Evolutionary conservation across 495 filamentous ascomycete species (phyloP).

Genomic region (Hypoxylon rickii): DNA sequence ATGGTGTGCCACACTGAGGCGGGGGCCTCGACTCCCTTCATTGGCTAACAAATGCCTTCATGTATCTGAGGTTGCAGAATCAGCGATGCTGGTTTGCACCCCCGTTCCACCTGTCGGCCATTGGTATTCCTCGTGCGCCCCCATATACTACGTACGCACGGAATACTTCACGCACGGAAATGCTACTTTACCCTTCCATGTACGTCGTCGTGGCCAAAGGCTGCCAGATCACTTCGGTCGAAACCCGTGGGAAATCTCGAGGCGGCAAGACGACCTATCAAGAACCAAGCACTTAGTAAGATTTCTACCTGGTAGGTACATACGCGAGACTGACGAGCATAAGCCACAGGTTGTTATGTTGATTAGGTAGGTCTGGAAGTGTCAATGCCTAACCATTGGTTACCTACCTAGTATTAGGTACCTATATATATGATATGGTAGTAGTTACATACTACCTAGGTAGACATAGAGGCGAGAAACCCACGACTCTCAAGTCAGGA

Average conservation of each 20-base stretch:
- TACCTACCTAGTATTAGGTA: too few relatives aligned
- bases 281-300: too few relatives aligned
- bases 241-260: constrained; percentile 17
- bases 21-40: constrained; percentile 24
- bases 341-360: too few relatives aligned
- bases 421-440: too few relatives aligned
- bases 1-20: constrained; percentile 23
- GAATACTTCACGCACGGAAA: constrained; percentile 3
- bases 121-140: not conserved
- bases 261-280: constrained; percentile 29
- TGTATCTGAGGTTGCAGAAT: constrained; percentile 19
- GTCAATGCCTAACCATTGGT: too few relatives aligned
- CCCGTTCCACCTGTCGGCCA: constrained; percentile 24
- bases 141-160: not conserved
- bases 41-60: constrained; percentile 19
- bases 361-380: too few relatives aligned
- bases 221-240: constrained; percentile 22
- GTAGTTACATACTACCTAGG: too few relatives aligned
- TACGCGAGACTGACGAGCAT: too few relatives aligned
- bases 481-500: too few relatives aligned
- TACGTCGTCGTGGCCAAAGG: constrained; percentile 29
- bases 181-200: constrained; percentile 24
- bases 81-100: constrained; percentile 19
- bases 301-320: not conserved
- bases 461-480: too few relatives aligned